Conservation (phyloP, 139 green algal genomes). For the Micractinium sp. region DNA sequence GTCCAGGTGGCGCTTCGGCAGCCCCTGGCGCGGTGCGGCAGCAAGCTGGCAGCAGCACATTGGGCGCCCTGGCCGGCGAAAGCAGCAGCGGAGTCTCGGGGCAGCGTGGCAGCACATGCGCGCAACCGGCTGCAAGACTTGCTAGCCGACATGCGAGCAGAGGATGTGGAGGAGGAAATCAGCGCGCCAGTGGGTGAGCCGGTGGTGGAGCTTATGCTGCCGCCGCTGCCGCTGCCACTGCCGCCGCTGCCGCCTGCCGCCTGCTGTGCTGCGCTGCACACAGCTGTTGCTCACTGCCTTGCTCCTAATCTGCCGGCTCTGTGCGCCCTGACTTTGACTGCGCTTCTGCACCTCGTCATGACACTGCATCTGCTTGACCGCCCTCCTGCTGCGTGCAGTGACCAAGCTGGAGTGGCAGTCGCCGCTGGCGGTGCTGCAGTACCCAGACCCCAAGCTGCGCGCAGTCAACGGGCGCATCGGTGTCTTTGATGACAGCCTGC, state of each 20-base stretch:
- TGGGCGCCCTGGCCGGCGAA: constrained; percentile 15
- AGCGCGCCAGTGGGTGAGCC: constrained; percentile 5
- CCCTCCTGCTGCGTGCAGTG: constrained; percentile 30
- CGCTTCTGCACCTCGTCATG: no score
- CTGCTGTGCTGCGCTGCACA: neutral
- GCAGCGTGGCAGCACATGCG: neutral
- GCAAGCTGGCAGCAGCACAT: neutral
- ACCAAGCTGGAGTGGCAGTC: constrained; percentile 72
- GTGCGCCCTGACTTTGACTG: no score
- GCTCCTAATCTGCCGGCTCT: neutral
- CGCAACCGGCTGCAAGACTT: constrained; percentile 21
- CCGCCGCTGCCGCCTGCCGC: neutral
- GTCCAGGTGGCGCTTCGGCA: no score
- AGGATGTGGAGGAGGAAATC: constrained; percentile 3
- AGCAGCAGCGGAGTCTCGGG: neutral
- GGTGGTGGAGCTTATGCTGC: neutral
- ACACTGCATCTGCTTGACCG: neutral
- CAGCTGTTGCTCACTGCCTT: neutral
- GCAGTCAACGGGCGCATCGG: constrained; percentile 82
- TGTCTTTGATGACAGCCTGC: constrained; percentile 82
- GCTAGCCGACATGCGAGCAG: constrained; percentile 4
- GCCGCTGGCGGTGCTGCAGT: constrained; percentile 85
- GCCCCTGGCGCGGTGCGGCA: neutral
- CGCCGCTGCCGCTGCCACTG: neutral
- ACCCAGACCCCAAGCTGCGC: constrained; percentile 91